These are phyloP conservation scores for Trametes cubensis DNA, from an alignment of 768 basidiomycete species.

Conservation along the genomic window DNA sequence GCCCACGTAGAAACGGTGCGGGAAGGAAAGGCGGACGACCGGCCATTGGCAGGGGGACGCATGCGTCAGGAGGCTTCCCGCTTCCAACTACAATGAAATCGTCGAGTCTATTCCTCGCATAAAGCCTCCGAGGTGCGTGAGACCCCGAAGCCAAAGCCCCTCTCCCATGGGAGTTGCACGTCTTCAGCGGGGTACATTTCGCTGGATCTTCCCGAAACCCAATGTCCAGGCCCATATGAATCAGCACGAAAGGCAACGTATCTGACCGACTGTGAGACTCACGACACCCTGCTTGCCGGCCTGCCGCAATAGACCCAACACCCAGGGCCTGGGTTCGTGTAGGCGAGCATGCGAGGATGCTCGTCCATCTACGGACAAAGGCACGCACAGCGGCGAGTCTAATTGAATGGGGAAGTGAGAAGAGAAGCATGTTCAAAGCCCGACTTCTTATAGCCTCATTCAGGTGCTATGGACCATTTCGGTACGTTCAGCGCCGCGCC, in stretches of 20 bases:
- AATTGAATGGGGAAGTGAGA: background rate
- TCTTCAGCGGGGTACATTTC: no score
- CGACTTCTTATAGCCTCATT: no score
- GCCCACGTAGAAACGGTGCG: background rate
- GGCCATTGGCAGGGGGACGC: background rate
- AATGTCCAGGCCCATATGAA: no score
- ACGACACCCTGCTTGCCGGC: background rate
- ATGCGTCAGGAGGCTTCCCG: background rate
- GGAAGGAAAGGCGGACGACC: background rate
- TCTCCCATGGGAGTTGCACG: no score
- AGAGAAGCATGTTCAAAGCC: background rate
- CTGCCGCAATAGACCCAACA: background rate
- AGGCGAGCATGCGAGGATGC: background rate
- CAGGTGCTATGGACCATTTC: no score
- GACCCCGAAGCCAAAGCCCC: no score
- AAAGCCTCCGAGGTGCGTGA: background rate
- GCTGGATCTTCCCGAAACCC: no score
- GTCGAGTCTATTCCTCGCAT: background rate
- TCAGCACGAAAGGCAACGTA: no score
- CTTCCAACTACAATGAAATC: background rate
- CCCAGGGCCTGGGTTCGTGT: background rate
- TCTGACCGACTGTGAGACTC: no score
- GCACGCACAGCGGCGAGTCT: constrained; percentile 1
- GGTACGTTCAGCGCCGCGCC: no score
- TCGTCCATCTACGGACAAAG: background rate